phyloP scores from a whole-genome alignment of 441 rosid species.

The Isatis lusitanica region DNA sequence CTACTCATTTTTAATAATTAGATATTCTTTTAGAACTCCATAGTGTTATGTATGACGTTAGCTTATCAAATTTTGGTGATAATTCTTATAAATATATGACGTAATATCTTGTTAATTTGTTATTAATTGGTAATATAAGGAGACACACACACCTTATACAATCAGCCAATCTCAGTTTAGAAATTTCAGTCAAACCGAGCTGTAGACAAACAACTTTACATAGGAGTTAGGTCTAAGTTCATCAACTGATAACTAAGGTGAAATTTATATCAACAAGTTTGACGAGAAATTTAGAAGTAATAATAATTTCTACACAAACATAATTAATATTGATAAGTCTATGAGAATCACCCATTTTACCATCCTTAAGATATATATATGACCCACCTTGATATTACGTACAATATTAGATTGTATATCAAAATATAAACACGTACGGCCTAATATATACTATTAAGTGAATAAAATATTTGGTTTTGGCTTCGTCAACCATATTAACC shows the following conservation, averaged over 20 bases:
- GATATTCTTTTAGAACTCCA: not conserved
- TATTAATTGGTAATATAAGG: not conserved
- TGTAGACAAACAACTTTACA: too few relatives aligned
- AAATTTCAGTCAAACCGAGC: slow-evolving; percentile 1
- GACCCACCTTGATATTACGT: not conserved
- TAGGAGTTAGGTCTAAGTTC: not conserved
- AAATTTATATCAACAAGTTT: not conserved
- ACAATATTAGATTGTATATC: not conserved
- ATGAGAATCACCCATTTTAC: too few relatives aligned
- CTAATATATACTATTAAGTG: not conserved
- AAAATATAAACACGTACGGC: not conserved
- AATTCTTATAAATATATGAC: not conserved
- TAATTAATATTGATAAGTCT: too few relatives aligned
- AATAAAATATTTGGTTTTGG: not conserved
- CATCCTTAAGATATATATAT: too few relatives aligned
- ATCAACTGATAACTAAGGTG: not conserved
- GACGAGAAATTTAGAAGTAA: not conserved
- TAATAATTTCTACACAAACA: too few relatives aligned
- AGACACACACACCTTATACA: not conserved
- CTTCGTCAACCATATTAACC: not conserved
- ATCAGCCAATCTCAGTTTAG: not conserved
- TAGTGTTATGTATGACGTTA: slow-evolving; percentile 17
- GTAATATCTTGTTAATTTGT: not conserved
- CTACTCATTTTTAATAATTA: not conserved
- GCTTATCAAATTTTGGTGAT: not conserved